A percentile compares a stretch with the other conserved stretches of the same genome.
phyloP scores from a whole-genome alignment of 2,329 filamentous ascomycete species.

The Fusarium tjaetaba region DNA sequence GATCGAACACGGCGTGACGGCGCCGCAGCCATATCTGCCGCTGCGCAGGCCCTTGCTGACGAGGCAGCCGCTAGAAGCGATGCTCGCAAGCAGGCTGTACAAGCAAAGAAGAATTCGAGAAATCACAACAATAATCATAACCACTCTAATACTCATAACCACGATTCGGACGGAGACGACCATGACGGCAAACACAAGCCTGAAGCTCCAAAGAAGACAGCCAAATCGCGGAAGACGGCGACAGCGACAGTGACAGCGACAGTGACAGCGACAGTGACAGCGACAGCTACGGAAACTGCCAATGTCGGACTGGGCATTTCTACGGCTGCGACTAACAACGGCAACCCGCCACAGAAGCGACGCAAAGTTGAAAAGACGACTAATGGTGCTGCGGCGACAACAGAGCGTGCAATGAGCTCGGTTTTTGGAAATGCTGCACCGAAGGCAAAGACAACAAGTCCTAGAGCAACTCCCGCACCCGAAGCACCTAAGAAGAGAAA shows the following conservation, averaged over 20 bases:
- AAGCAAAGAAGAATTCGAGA: constrained; percentile 78
- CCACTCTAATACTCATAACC: constrained; percentile 28
- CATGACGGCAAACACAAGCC: constrained; percentile 60
- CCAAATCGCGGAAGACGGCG: constrained; percentile 72
- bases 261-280: constrained; percentile 63
- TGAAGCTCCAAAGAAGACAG: constrained; percentile 69
- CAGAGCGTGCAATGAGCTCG: constrained; percentile 75
- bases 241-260: constrained; percentile 64
- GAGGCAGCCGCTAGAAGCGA: constrained; percentile 88
- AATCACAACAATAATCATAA: constrained; percentile 54
- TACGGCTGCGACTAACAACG: constrained; percentile 62
- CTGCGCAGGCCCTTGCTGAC: constrained; percentile 79
- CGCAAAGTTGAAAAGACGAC: constrained; percentile 80
- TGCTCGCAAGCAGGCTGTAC: constrained; percentile 81
- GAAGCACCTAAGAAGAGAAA: constrained; percentile 79
- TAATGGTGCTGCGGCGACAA: constrained; percentile 58
- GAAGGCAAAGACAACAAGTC: constrained; percentile 71
- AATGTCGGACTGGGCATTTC: constrained; percentile 74
- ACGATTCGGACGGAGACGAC: constrained; percentile 86
- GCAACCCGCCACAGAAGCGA: constrained; percentile 73
- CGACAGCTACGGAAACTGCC: constrained; percentile 53
- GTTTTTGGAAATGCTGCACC: constrained; percentile 61
- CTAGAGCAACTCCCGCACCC: constrained; percentile 72
- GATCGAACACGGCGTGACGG: constrained; percentile 83
- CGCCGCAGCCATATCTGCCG: constrained; percentile 79